Conservation (phyloP, 768 basidiomycete genomes). For the Mycena kentingensis region DNA sequence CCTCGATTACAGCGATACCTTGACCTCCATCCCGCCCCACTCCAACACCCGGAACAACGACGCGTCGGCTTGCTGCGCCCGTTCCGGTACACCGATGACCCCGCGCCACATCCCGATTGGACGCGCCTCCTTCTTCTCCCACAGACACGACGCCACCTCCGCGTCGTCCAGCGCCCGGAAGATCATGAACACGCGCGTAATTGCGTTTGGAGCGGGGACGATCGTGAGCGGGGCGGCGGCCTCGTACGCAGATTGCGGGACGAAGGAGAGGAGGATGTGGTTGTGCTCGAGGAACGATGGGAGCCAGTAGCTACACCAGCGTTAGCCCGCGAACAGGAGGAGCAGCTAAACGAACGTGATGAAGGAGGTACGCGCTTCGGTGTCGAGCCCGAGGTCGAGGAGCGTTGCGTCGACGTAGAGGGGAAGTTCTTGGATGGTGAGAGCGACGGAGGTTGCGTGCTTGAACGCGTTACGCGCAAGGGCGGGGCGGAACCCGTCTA, state of each 20-base stretch:
- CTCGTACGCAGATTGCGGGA: slow-evolving; percentile 35
- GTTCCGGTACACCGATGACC: slow-evolving; percentile 4
- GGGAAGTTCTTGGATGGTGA: slow-evolving; percentile 21
- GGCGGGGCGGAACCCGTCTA: background rate
- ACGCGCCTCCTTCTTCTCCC: slow-evolving; percentile 13
- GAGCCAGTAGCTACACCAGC: slow-evolving; percentile 31
- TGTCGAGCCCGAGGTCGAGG: slow-evolving; percentile 30
- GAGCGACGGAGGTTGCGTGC: slow-evolving; percentile 15
- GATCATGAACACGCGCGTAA: slow-evolving; percentile 38
- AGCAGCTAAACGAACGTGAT: slow-evolving; percentile 35
- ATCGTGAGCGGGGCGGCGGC: slow-evolving; percentile 32
- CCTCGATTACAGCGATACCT: background rate
- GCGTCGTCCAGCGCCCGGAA: slow-evolving; percentile 28
- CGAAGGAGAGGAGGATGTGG: slow-evolving; percentile 35
- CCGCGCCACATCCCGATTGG: background rate
- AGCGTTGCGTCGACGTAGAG: slow-evolving; percentile 30
- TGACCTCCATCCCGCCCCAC: slow-evolving; percentile 35
- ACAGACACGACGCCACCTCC: slow-evolving; percentile 5
- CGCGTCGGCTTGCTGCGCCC: background rate
- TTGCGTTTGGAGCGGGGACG: slow-evolving; percentile 32
- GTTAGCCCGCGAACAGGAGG: too few species aligned
- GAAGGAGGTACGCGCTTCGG: slow-evolving; percentile 37
- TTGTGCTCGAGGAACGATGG: slow-evolving; percentile 31
- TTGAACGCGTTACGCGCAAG: background rate
- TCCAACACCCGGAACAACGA: slow-evolving; percentile 32